phyloP scores from a whole-genome alignment of 2,329 filamentous ascomycete genomes.

The Annulohypoxylon truncatum region DNA sequence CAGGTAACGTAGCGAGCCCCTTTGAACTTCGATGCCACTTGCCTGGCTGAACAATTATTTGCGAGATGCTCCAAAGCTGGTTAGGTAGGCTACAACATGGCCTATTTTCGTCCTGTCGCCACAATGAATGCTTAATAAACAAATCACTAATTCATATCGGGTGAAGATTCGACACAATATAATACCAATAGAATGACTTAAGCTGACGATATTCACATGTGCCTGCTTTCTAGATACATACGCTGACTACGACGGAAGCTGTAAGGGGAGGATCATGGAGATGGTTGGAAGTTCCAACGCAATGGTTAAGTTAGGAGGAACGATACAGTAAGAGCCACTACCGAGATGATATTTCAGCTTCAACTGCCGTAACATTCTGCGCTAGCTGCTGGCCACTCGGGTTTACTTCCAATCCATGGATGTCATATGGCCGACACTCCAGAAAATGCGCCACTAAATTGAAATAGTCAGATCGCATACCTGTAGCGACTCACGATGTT shows the following conservation, averaged over 20 bases:
- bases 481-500: conserved; percentile 6
- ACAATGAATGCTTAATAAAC: neutral
- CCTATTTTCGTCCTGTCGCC: neutral
- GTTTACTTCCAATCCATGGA: conserved; percentile 3
- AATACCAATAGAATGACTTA: conserved; percentile 2
- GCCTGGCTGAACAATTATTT: neutral
- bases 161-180: neutral
- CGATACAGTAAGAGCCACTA: conserved; percentile 1
- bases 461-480: conserved; percentile 4
- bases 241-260: neutral
- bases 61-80: neutral
- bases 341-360: neutral
- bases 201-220: conserved; percentile 1
- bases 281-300: conserved; percentile 1
- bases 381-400: neutral
- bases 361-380: conserved; percentile 9
- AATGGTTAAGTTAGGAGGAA: neutral
- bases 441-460: neutral
- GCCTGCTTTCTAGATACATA: neutral
- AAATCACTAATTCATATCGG: neutral
- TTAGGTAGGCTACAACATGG: neutral
- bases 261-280: neutral
- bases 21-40: conserved; percentile 7
- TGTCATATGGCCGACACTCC: neutral
- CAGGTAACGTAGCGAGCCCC: conserved; percentile 15